Evolutionary conservation across 2,329 filamentous ascomycete genomes (phyloP), one percentile per base, ranked within the genome.

Genomic region (Coniella lustricola): DNA sequence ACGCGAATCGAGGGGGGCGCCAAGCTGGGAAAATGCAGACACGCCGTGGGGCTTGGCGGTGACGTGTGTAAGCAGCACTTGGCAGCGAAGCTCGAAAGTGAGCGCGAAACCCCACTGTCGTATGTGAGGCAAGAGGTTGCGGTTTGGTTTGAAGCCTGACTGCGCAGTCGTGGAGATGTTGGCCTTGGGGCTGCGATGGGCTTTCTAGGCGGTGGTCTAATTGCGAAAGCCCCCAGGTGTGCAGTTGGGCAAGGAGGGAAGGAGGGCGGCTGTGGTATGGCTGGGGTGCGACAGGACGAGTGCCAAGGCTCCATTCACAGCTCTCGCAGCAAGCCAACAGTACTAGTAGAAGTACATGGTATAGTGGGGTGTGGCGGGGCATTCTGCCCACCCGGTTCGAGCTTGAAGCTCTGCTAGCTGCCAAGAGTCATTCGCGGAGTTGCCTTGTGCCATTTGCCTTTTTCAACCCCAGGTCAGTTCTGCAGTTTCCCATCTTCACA

Each of bases 291-390:
- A 31, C 8, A 38, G 38, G 42, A 52, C 49, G 46, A 42, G 29
- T 20, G 50, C 50, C 50, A 52, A 52, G 50, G 44, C 50, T 52
- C 47, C 43, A 49, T 50, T 40, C 47, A 46, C 37, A 50, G 46
- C 46, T 49, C 43, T 32, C 36, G 25, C 16, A 29, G 18, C 3
- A 31, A 50, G 47, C 47, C n/a, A n/a, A n/a, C n/a, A n/a, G n/a
- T n/a, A n/a, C n/a, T n/a, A n/a, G n/a, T n/a, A n/a, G n/a, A n/a
- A n/a, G n/a, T n/a, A n/a, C n/a, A n/a, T n/a, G n/a, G n/a, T 52
- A 25, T 13, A 22, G 50, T 49, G 42, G 46, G 40, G 46, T 39
- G 50, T 49, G 50, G 50, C 42, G 50, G 46, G 49, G 31, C 32
- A 49, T 33, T n/a, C 41, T 36, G 33, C 16, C 9, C 33, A 18